Evolutionary conservation across 306 rosid species (phyloP).

Genomic region (Luffa aegyptiaca): DNA sequence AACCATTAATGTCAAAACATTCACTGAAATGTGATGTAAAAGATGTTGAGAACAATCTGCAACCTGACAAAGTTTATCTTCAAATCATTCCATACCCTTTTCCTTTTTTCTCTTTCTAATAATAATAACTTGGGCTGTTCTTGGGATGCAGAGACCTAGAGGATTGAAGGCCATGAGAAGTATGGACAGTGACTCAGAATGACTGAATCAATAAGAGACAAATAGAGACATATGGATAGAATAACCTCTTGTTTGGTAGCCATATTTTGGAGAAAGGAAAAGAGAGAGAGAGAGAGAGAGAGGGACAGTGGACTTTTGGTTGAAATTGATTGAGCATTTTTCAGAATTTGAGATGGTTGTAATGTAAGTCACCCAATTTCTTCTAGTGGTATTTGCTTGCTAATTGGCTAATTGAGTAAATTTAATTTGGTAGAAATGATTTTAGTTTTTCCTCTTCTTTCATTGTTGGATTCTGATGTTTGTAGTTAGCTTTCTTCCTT

Average conservation of each 20-base stretch:
- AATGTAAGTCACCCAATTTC: not conserved
- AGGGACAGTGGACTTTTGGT: not conserved
- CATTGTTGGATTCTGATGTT: not conserved
- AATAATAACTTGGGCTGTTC: slow-evolving; percentile 7
- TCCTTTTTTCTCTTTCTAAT: not conserved
- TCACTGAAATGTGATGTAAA: not conserved
- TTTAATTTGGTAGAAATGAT: not conserved
- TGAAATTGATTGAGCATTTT: not conserved
- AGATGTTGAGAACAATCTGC: not conserved
- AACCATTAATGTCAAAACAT: not conserved
- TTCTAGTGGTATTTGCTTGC: not conserved
- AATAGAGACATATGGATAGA: not conserved
- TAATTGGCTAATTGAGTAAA: not conserved
- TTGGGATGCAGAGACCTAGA: slow-evolving; percentile 42
- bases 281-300: not conserved
- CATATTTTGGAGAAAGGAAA: not conserved
- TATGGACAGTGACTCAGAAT: slow-evolving; percentile 47
- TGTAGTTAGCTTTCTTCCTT: not conserved
- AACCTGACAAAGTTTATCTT: not conserved
- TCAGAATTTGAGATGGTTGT: not conserved
- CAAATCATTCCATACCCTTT: not conserved
- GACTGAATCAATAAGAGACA: slow-evolving; percentile 12
- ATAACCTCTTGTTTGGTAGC: slow-evolving; percentile 5
- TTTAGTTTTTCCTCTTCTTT: not conserved
- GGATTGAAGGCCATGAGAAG: slow-evolving; percentile 60